Conservation (phyloP, 2,329 filamentous ascomycete genomes). For the Xylaria sp. region DNA sequence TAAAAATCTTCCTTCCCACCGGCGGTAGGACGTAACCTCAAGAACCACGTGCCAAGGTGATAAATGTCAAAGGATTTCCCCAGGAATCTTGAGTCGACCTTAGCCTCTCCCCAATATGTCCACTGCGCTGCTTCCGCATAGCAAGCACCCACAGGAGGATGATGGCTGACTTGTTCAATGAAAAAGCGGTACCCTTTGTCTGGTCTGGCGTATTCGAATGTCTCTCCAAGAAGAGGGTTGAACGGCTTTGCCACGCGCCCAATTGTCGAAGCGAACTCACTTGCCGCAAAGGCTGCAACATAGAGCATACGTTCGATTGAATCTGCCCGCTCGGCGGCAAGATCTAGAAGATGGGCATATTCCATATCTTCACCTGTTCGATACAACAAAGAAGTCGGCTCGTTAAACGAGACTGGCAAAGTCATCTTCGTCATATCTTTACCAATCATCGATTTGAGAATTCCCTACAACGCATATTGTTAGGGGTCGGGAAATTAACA, state of each 20-base stretch:
- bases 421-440: slow-evolving; percentile 99
- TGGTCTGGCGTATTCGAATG: slow-evolving; percentile 93
- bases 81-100: slow-evolving; percentile 96
- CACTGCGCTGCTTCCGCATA: slow-evolving; percentile 93
- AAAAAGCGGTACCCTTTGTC: slow-evolving; percentile 99
- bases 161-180: slow-evolving; percentile 97
- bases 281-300: slow-evolving; percentile 93
- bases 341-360: slow-evolving; percentile 91
- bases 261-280: slow-evolving; percentile 96
- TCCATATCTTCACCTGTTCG: slow-evolving; percentile 98
- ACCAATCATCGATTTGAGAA: slow-evolving; percentile 99
- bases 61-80: slow-evolving; percentile 98
- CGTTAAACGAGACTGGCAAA: slow-evolving; percentile 96
- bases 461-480: slow-evolving; percentile 69
- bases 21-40: slow-evolving; percentile 79
- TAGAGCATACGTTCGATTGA: slow-evolving; percentile 94
- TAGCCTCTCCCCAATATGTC: slow-evolving; percentile 97
- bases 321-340: slow-evolving; percentile 84
- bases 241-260: slow-evolving; percentile 98
- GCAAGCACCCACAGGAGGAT: slow-evolving; percentile 92
- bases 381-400: slow-evolving; percentile 94
- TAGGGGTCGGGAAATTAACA: background rate
- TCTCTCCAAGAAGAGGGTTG: slow-evolving; percentile 95
- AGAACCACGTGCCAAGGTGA: slow-evolving; percentile 95
- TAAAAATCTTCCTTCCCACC: slow-evolving; percentile 88